Evolutionary conservation across 2,329 filamentous ascomycete species (phyloP).

Genomic region (Ilyonectria mors-panacis): DNA sequence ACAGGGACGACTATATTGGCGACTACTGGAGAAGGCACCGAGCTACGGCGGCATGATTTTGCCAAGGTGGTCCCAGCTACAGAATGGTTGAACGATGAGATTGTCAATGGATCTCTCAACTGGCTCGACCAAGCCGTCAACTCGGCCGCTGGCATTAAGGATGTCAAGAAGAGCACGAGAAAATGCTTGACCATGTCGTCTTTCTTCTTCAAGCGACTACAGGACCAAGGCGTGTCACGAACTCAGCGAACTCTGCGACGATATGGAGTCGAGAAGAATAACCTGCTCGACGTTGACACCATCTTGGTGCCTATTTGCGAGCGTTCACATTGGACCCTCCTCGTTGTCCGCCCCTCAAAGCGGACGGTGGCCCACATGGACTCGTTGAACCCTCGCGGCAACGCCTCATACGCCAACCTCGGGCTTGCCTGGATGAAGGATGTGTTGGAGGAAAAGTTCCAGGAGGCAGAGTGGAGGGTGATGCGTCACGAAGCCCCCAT

Average conservation of each 20-base stretch:
- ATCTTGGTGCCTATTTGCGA: slow-evolving; percentile 80
- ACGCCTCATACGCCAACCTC: slow-evolving; percentile 56
- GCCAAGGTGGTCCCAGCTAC: slow-evolving; percentile 69
- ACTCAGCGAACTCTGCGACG: slow-evolving; percentile 71
- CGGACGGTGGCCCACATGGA: slow-evolving; percentile 79
- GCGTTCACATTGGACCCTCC: slow-evolving; percentile 78
- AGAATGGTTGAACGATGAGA: slow-evolving; percentile 83
- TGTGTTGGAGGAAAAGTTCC: slow-evolving; percentile 69
- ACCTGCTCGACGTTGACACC: slow-evolving; percentile 76
- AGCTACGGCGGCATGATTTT: slow-evolving; percentile 72
- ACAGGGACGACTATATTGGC: slow-evolving; percentile 56
- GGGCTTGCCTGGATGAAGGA: slow-evolving; percentile 70
- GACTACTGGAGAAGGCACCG: slow-evolving; percentile 64
- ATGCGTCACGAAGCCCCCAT: slow-evolving; percentile 64
- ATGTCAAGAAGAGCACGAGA: slow-evolving; percentile 63
- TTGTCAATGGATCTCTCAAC: slow-evolving; percentile 77
- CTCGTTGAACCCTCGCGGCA: slow-evolving; percentile 67
- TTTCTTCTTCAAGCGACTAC: slow-evolving; percentile 74
- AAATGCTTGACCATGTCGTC: slow-evolving; percentile 76
- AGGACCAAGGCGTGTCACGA: slow-evolving; percentile 61
- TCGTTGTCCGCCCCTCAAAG: slow-evolving; percentile 74
- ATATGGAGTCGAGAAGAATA: slow-evolving; percentile 69
- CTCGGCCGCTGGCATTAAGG: slow-evolving; percentile 66
- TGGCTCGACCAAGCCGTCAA: slow-evolving; percentile 74
- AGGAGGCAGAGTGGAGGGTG: slow-evolving; percentile 72